These are phyloP conservation scores for Leucocoprinus leucothites DNA, from an alignment of 768 basidiomycete species.

Conservation along the genomic window DNA sequence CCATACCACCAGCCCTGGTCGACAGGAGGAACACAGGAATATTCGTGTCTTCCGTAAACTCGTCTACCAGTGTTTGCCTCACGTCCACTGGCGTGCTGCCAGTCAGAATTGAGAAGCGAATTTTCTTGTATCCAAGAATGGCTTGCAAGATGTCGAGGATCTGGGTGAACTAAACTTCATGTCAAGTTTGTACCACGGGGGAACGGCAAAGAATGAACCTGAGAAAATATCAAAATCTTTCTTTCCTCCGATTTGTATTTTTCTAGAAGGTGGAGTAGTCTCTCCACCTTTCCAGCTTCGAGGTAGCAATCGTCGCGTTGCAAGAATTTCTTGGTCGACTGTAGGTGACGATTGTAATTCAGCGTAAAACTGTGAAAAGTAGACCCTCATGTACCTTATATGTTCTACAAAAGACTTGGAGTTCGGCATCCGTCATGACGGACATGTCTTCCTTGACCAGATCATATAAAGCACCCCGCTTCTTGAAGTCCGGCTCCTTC, in stretches of 20 bases:
- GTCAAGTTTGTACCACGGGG: neutral
- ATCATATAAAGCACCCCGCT: constrained; percentile 73
- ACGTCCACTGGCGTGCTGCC: constrained; percentile 93
- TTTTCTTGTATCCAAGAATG: constrained; percentile 66
- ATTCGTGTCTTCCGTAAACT: constrained; percentile 85
- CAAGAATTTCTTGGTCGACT: constrained; percentile 74
- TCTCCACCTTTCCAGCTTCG: constrained; percentile 84
- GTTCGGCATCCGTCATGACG: constrained; percentile 96
- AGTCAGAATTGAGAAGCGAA: constrained; percentile 82
- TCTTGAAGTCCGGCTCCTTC: constrained; percentile 91
- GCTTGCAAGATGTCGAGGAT: constrained; percentile 90
- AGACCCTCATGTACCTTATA: constrained; percentile 64
- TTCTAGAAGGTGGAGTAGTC: constrained; percentile 67
- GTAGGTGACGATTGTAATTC: neutral
- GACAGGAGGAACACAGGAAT: constrained; percentile 90
- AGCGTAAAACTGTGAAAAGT: neutral
- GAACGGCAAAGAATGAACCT: constrained; percentile 44
- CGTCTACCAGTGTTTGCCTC: constrained; percentile 90
- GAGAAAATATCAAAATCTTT: constrained; percentile 91
- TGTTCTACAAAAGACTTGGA: constrained; percentile 79
- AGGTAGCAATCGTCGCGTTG: constrained; percentile 75
- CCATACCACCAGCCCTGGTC: constrained; percentile 93
- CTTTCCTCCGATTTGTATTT: constrained; percentile 65
- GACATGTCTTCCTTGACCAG: constrained; percentile 97
- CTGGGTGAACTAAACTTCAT: constrained; percentile 76